Conservation (phyloP, 2,329 filamentous ascomycete genomes). For the Colletotrichum orchidophilum region DNA sequence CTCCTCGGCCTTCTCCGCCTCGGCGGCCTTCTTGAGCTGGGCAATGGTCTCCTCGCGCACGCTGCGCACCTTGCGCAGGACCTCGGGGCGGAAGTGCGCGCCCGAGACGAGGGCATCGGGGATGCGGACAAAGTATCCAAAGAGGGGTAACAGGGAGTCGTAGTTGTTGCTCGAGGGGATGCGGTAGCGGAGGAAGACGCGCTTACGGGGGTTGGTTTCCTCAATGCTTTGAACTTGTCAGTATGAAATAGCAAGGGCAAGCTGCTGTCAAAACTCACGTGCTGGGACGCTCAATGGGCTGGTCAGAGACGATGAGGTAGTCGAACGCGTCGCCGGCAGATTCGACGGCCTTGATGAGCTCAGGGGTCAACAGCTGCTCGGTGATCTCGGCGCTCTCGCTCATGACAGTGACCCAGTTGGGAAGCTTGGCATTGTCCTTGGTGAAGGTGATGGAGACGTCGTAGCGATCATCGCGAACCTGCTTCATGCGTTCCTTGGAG, state of each 20-base stretch:
- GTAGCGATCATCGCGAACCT: conserved; percentile 90
- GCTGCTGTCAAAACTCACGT: conserved; percentile 66
- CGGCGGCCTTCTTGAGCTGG: conserved; percentile 81
- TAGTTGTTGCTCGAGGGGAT: conserved; percentile 73
- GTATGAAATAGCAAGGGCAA: neutral
- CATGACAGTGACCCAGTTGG: conserved; percentile 92
- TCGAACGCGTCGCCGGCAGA: conserved; percentile 84
- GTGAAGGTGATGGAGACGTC: conserved; percentile 92
- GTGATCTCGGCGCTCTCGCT: conserved; percentile 96
- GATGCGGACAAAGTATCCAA: conserved; percentile 84
- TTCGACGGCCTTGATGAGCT: conserved; percentile 82
- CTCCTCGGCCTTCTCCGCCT: conserved; percentile 85
- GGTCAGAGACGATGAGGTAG: conserved; percentile 88
- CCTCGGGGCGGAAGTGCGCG: conserved; percentile 90
- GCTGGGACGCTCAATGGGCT: conserved; percentile 85
- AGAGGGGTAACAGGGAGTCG: conserved; percentile 74
- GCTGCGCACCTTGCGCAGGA: conserved; percentile 82
- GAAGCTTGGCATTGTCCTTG: conserved; percentile 91
- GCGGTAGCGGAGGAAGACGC: conserved; percentile 81
- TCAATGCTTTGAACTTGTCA: conserved; percentile 69
- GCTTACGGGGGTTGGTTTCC: conserved; percentile 86
- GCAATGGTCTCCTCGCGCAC: conserved; percentile 83
- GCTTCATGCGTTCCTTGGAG: conserved; percentile 94
- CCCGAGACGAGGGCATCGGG: conserved; percentile 79
- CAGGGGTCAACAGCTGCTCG: conserved; percentile 85